Evolutionary conservation across 2,329 filamentous ascomycete genomes (phyloP), one percentile per base, ranked within the genome.

Genomic region (Xylaria sp.): DNA sequence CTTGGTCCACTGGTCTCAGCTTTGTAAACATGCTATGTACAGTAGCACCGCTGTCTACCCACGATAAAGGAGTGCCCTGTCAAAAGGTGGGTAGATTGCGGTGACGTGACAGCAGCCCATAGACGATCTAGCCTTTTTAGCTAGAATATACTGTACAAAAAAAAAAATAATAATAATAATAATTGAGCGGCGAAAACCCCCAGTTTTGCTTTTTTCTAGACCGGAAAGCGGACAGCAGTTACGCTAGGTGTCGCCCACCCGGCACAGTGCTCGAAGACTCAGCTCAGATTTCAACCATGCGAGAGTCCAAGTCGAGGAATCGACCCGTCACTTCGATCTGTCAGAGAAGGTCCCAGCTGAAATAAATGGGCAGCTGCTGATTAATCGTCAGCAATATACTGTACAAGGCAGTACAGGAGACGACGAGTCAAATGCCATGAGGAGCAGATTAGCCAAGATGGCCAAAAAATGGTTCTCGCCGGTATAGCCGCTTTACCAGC

Each of bases 131-230:
- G 40, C 52, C 46, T 56, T 52, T 52, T 33, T 38, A 48, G 35
- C 40, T 38, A 48, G 35, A 59, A 52, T 48, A 23, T n/a, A 19
- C 31, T n/a, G n/a, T n/a, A n/a, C n/a, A n/a, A n/a, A n/a, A n/a
- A 15, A 17, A 52, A 38, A 33, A 46, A 31, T 17, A 23, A n/a
- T 6, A 8, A n/a, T 29, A 13, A 38, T n/a, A 31, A 15, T 25
- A 17, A 27, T 4, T 8, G n/a, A 7, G n/a, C n/a, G n/a, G n/a
- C n/a, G n/a, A n/a, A 48, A 33, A 33, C n/a, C 46, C 21, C 15
- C 46, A 38, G 31, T 40, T 11, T 64, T 64, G 58, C 62, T 64
- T 64, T 64, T 63, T 64, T 31, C 29, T 10, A 64, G 58, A 58
- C 62, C 62, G 62, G 62, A 58, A 38, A 54, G 40, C 53, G 58